Percentiles rank a stretch among this genome's conserved stretches.
Conservation (phyloP, 176 grass and related monocot genomes). For the Carex littledalei region DNA sequence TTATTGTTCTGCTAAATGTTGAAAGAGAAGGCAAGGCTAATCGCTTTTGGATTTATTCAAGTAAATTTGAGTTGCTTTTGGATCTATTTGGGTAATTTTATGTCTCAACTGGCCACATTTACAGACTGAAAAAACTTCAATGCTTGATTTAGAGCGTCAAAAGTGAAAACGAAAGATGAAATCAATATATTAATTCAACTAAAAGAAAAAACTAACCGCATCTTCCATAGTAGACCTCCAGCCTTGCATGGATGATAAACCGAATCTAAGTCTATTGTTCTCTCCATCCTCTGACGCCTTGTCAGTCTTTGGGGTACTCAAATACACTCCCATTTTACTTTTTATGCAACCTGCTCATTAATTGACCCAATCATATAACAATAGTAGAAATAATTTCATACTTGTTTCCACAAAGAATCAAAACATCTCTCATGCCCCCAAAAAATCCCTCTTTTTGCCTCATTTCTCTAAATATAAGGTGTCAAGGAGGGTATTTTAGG, state of each 20-base stretch:
- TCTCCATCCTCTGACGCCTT: slow-evolving; percentile 58
- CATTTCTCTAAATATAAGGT: neutral
- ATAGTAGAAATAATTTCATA: neutral
- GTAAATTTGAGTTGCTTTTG: neutral
- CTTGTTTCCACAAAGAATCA: neutral
- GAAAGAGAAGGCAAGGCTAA: neutral
- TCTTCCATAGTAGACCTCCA: slow-evolving; percentile 98
- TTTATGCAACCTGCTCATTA: neutral
- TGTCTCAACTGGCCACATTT: neutral
- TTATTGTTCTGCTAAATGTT: neutral
- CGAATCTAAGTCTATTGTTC: slow-evolving; percentile 52
- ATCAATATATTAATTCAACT: neutral
- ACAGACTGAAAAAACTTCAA: neutral
- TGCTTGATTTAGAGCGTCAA: neutral
- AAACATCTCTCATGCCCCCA: neutral
- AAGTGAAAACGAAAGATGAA: neutral
- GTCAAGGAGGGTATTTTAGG: neutral
- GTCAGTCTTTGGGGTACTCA: slow-evolving; percentile 93
- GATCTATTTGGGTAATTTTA: neutral
- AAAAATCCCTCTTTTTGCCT: neutral
- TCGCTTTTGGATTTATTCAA: neutral
- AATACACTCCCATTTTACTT: slow-evolving; percentile 76
- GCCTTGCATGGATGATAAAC: slow-evolving; percentile 93
- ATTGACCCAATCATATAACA: slow-evolving; percentile 5
- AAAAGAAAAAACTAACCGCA: slow-evolving; percentile 38